Evolutionary conservation across 1,284 basidiomycete species (phyloP), one percentile per base, ranked within the genome.

Genomic region (Anthracocystis walkeri): DNA sequence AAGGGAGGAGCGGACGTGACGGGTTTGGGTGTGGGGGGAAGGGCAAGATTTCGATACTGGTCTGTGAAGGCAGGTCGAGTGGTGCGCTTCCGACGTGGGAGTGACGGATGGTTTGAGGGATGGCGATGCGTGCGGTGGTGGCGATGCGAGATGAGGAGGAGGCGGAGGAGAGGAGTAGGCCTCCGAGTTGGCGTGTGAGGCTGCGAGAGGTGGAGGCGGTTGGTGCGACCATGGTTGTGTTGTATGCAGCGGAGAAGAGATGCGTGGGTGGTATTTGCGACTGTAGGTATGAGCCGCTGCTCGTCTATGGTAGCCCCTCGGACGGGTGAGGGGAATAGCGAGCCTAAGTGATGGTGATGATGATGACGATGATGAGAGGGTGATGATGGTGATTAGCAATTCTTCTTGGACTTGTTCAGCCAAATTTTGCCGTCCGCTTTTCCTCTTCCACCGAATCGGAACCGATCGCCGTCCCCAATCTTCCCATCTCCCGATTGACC

Each of bases 71-170:
- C n/a, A 84, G 41, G 20, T 73, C 71, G 14, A 84, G 61, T 11
- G 81, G 81, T 40, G 77, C 58, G 10, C 65, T 65, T 6, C 83
- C 82, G 49, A 83, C 77, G 73, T 84, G 83, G 21, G 80, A 81
- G 50, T 75, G 73, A 33, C 68, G 73, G 11, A 66, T 44, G 21
- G 14, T 55, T 21, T 53, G 45, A 1, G 53, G 10, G 6, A 25
- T 12, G n/a, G 48, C 49, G 90, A 85, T 92, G 91, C 88, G 90
- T 91, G 31, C 90, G 59, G 54, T 27, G 48, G 65, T 31, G 20
- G 44, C 35, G 90, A 85, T 92, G 91, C 33, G 49, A 11, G 42
- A 46, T 12, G 54, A 56, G 16, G 42, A 56, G 2, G 88, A 90
- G 91, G 60, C 27, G 12, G 64, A 71, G 11, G 60, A 65, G 44